Evolutionary conservation across 768 basidiomycete species (phyloP), one percentile per base, ranked within the genome.

Genomic region (Leucocoprinus leucothites): DNA sequence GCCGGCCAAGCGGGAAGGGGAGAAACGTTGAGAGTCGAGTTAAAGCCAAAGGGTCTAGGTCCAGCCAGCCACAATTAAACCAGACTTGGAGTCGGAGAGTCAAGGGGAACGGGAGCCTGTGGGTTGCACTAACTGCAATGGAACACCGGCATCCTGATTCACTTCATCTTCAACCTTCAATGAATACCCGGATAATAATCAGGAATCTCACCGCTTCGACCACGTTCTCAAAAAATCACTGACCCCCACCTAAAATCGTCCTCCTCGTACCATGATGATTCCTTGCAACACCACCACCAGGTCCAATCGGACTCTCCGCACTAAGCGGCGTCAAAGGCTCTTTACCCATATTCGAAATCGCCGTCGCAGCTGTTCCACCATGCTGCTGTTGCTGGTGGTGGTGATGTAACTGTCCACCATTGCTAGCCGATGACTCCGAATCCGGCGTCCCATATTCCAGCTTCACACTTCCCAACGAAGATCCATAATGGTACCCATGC

Each of bases 291-390:
- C 40, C 54, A 42, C 42, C 47, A 28, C 40, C 54, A 25, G 54
- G 47, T 13, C 48, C 54, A 25, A 56, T 36, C 14, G 54, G 54
- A 40, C 54, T 56, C 18, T 56, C 47, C 3, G 54, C 48, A 43
- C 54, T 56, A n/a, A 56, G 34, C 5, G 54, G 54, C 14, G 54
- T 56, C 48, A 56, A 49, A 3, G 54, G 54, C 48, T 56, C 54
- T 47, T 44, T 56, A 11, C 42, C 42, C 28, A 43, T 18, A 25
- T 11, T 48, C 28, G 38, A 38, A n/a, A n/a, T 3, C 38, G 16
- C 9, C 9, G 38, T 41, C 18, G 45, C 44, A 19, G n/a, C n/a
- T n/a, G n/a, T n/a, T n/a, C n/a, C n/a, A n/a, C n/a, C n/a, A n/a
- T n/a, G n/a, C n/a, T n/a, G n/a, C n/a, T n/a, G n/a, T 5, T 31